Evolutionary conservation across 495 filamentous ascomycete genomes (phyloP).

Genomic region (Podospora tetraspora): DNA sequence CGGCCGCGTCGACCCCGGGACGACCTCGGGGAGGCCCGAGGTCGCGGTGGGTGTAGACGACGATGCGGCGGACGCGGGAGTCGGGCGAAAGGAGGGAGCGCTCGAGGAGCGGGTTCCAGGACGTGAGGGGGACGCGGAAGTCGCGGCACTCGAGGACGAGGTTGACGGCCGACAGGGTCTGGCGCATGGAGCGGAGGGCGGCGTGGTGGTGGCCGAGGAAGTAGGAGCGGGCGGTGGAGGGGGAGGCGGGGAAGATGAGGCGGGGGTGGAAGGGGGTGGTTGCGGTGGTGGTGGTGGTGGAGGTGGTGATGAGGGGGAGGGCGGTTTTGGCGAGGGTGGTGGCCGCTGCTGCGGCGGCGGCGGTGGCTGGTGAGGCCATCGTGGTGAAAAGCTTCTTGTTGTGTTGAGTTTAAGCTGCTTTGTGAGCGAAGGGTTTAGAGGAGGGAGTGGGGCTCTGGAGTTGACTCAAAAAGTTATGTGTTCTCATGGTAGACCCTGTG

Average conservation of each 20-base stretch:
- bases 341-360: not conserved
- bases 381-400: not conserved
- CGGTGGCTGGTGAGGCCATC: slow-evolving; percentile 15
- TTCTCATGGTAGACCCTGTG: slow-evolving; percentile 5
- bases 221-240: slow-evolving; percentile 78
- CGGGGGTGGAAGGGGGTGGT: slow-evolving; percentile 64
- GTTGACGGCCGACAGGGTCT: slow-evolving; percentile 71
- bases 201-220: slow-evolving; percentile 92
- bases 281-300: no score
- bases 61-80: slow-evolving; percentile 43
- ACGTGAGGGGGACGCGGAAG: slow-evolving; percentile 81
- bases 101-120: slow-evolving; percentile 88
- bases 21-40: slow-evolving; percentile 44
- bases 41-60: slow-evolving; percentile 91
- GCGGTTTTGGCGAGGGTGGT: slow-evolving; percentile 16
- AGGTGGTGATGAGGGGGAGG: slow-evolving; percentile 21
- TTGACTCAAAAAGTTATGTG: not conserved
- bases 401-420: not conserved
- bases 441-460: not conserved
- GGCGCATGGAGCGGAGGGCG: slow-evolving; percentile 81
- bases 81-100: slow-evolving; percentile 51
- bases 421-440: not conserved
- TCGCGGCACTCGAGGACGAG: slow-evolving; percentile 94
- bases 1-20: slow-evolving; percentile 1
- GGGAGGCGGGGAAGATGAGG: slow-evolving; percentile 54